Percentiles rank a stretch among this genome's conserved stretches.
Conservation (phyloP, 192 early-diverging fungal genomes). For the Coemansia sp. region DNA sequence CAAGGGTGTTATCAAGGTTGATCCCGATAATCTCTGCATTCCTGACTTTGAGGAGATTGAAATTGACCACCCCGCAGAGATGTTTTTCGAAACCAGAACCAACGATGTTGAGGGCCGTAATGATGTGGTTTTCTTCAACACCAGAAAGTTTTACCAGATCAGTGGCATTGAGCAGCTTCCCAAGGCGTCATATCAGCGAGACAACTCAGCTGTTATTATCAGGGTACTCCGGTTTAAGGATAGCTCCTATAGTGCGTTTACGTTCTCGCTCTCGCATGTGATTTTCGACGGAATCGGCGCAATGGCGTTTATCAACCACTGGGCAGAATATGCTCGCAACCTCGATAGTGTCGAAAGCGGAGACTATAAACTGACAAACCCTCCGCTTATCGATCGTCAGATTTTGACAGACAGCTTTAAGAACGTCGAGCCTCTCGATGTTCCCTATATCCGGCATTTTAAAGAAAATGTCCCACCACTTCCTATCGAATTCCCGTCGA, state of each 20-base stretch:
- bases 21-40: constrained; percentile 32
- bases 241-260: constrained; percentile 25
- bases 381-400: constrained; percentile 23
- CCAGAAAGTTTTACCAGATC: constrained; percentile 21
- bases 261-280: constrained; percentile 27
- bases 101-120: background rate
- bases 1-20: constrained; percentile 21
- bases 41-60: constrained; percentile 31
- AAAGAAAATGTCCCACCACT: constrained; percentile 9
- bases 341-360: constrained; percentile 3
- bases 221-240: constrained; percentile 30
- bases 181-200: constrained; percentile 25
- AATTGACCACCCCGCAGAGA: constrained; percentile 21
- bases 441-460: constrained; percentile 28
- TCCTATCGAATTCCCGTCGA: constrained; percentile 2
- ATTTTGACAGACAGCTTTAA: constrained; percentile 20
- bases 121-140: constrained; percentile 25
- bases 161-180: constrained; percentile 22
- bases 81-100: constrained; percentile 18
- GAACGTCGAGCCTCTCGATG: constrained; percentile 9
- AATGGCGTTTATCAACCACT: constrained; percentile 26
- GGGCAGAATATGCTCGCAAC: constrained; percentile 39
- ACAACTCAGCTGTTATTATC: constrained; percentile 24
- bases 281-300: constrained; percentile 36
- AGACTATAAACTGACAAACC: constrained; percentile 7